Conservation (phyloP, 1,284 basidiomycete species). For the Ganoderma lucidum region DNA sequence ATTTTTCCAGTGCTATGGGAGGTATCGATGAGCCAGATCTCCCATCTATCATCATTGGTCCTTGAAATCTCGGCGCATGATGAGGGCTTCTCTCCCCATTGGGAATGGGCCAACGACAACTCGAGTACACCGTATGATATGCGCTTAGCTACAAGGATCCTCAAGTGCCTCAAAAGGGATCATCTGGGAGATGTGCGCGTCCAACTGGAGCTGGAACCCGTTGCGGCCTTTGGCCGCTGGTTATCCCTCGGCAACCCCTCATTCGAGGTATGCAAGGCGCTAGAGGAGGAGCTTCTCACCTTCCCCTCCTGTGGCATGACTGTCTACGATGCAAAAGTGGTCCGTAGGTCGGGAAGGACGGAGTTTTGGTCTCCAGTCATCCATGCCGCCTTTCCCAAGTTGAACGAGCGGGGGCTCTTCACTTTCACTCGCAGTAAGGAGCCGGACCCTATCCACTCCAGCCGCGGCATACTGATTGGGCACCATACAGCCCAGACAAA, state of each 20-base stretch:
- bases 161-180: background rate
- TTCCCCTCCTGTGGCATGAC: background rate
- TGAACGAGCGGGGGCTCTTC: background rate
- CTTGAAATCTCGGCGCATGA: too few relatives aligned
- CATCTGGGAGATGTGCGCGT: background rate
- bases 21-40: too few relatives aligned
- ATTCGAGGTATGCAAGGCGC: background rate
- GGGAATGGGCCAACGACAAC: too few relatives aligned
- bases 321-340: too few relatives aligned
- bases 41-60: too few relatives aligned
- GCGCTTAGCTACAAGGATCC: background rate
- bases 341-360: background rate
- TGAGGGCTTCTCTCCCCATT: too few relatives aligned
- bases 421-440: background rate
- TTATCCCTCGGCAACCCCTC: background rate
- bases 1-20: too few relatives aligned
- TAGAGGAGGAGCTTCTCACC: background rate
- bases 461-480: too few relatives aligned
- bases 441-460: too few relatives aligned
- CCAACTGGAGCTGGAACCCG: background rate
- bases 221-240: background rate
- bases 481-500: background rate
- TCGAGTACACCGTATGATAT: background rate
- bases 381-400: background rate
- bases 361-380: background rate